Base-by-base conservation (phyloP, 1,284 basidiomycete species). In the Sanghuangporus baumii region DNA sequence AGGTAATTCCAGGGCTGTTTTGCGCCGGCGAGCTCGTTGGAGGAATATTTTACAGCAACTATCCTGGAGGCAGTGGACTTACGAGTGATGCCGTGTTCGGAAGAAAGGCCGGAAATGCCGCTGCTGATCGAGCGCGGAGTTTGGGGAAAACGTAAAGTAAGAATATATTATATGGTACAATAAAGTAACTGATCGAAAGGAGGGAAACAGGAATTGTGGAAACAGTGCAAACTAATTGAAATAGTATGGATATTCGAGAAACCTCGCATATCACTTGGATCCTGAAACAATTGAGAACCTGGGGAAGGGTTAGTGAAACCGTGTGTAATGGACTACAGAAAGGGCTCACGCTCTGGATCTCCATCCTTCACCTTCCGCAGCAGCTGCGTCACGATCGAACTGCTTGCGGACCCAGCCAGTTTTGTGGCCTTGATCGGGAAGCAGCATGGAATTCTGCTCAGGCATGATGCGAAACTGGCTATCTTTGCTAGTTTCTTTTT, bases 401-500 rank as follows among this genome's bases (percentile, higher is more conserved):
- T 84, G 75, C 57, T 83, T 80, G 69, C 85, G 85, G 14, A 87
- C 81, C 88, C 88, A 91, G 8, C 89, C 90, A 31, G 83, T 76
- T 8, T 87, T 87, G 67, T 87, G 79, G 0, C 89, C 89, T 58
- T 79, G 77, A 51, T 83, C 75, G 31, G 81, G 78, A n/a, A 91
- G 70, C 23, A 91, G 72, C 54, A 74, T 69, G 18, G 86, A 88
- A 52, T 87, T 75, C 37, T 85, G 78, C 73, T 87, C 88, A 65
- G 83, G 80, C 38, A 89, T 85, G 34, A 91, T 79, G 74, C 89
- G 90, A 79, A 92, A 89, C 67, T 89, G 86, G 12, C 40, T 55
- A n/a, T 34, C 38, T 6, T 54, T 36, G 7, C 23, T 51, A 20
- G 34, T 34, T 1, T 46, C 47, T 41, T 57, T 65, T 0, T 37